phyloP scores from a whole-genome alignment of 208 protist genomes.

The Acanthamoeba comandoni region DNA sequence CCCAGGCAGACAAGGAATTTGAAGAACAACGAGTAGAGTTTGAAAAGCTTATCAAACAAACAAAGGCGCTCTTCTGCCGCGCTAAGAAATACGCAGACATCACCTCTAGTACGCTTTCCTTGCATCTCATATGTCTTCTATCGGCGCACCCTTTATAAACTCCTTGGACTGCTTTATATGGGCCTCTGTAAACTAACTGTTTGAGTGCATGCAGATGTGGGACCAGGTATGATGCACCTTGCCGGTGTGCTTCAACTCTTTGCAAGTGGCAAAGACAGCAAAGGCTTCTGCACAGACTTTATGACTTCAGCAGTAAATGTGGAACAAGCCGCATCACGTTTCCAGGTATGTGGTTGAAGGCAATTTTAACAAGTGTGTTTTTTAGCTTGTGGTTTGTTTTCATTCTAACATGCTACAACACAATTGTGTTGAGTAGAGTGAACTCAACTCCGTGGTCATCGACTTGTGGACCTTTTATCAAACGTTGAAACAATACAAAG shows the following conservation, averaged over 20 bases:
- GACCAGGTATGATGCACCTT: conserved; percentile 19
- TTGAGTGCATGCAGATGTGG: conserved; percentile 1
- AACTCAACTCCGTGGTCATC: conserved; percentile 9
- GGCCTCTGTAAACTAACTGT: not conserved
- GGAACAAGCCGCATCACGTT: conserved; percentile 14
- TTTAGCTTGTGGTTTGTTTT: not conserved
- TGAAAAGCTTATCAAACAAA: conserved; percentile 46
- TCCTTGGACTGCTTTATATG: not conserved
- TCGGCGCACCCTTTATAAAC: not conserved
- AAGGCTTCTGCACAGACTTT: conserved; percentile 38
- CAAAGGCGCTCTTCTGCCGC: conserved; percentile 14
- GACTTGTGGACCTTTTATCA: conserved; percentile 35
- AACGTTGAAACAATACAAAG: conserved; percentile 49
- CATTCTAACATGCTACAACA: not conserved
- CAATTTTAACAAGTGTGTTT: not conserved
- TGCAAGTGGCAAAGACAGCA: conserved; percentile 9
- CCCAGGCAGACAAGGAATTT: conserved; percentile 24
- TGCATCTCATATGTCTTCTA: not conserved
- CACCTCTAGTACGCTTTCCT: conserved; percentile 3
- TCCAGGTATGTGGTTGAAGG: not conserved
- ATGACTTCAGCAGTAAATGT: conserved; percentile 44
- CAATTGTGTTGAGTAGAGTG: not conserved
- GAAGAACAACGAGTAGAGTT: conserved; percentile 40
- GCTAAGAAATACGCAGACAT: conserved; percentile 36
- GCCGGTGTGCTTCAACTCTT: conserved; percentile 35